Evolutionary conservation across 108 stramenopile species (phyloP).

Genomic region (Asterionellopsis glacialis): DNA sequence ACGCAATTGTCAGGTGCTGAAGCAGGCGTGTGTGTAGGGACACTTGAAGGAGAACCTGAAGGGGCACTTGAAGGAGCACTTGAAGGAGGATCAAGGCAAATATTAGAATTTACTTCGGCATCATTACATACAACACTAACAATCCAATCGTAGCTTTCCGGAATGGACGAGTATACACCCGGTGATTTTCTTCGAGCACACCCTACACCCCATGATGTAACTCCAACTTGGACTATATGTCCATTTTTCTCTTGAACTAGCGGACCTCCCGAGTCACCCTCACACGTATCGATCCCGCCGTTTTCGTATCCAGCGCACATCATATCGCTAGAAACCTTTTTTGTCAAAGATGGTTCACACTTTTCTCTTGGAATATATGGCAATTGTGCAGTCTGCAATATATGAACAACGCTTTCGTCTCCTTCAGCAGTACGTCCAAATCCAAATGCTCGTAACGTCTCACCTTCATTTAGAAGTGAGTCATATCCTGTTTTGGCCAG

Average conservation of each 20-base stretch:
- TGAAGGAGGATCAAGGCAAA: too few species aligned
- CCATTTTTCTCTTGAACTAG: conserved; percentile 9
- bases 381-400: conserved; percentile 12
- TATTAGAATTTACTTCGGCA: too few species aligned
- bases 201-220: conserved; percentile 41
- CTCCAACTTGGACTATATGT: conserved; percentile 19
- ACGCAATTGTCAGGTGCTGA: too few species aligned
- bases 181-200: conserved; percentile 28
- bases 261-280: conserved; percentile 57
- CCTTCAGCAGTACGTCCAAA: conserved; percentile 15
- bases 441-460: conserved; percentile 5
- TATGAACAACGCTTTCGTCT: neutral
- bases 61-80: too few species aligned
- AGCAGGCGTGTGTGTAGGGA: too few species aligned
- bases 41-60: too few species aligned
- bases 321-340: conserved; percentile 8
- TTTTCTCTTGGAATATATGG: conserved; percentile 12
- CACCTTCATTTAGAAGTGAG: neutral
- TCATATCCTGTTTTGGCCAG: conserved; percentile 16
- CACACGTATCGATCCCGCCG: conserved; percentile 34
- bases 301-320: conserved; percentile 30
- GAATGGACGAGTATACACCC: conserved; percentile 27
- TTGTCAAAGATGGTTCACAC: neutral
- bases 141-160: conserved; percentile 17
- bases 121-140: conserved; percentile 13